Percentiles rank a stretch among this genome's conserved stretches.
Conservation (phyloP, 345 rosid genomes). For the Hibiscus tridactylites region DNA sequence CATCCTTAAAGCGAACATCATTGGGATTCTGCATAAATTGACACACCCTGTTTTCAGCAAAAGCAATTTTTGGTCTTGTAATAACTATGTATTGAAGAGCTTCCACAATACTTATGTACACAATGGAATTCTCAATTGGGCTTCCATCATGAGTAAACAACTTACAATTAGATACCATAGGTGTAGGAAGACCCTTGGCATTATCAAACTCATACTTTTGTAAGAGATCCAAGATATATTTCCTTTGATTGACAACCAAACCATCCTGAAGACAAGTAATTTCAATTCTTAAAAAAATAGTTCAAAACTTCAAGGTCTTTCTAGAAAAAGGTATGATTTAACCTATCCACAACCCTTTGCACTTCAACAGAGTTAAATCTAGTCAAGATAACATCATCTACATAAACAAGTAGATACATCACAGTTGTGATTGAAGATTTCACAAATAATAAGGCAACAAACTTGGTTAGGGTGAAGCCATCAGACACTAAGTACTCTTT, state of each 20-base stretch:
- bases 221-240: no score
- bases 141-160: not conserved
- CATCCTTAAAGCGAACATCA: not conserved
- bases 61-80: not conserved
- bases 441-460: not conserved
- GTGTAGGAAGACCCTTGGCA: not conserved
- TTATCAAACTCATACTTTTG: no score
- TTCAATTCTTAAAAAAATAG: not conserved
- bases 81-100: not conserved
- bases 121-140: not conserved
- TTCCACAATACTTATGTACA: not conserved
- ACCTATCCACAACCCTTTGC: not conserved
- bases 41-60: not conserved
- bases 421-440: no score
- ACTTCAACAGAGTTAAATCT: not conserved
- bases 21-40: not conserved
- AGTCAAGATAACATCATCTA: not conserved
- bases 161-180: not conserved
- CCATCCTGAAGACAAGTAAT: accelerated
- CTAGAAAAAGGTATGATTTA: no score
- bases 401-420: not conserved
- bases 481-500: not conserved
- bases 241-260: not conserved
- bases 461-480: not conserved
- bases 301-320: not conserved